phyloP scores from a whole-genome alignment of 805 yeast genomes.

The Lipomyces starkeyi region DNA sequence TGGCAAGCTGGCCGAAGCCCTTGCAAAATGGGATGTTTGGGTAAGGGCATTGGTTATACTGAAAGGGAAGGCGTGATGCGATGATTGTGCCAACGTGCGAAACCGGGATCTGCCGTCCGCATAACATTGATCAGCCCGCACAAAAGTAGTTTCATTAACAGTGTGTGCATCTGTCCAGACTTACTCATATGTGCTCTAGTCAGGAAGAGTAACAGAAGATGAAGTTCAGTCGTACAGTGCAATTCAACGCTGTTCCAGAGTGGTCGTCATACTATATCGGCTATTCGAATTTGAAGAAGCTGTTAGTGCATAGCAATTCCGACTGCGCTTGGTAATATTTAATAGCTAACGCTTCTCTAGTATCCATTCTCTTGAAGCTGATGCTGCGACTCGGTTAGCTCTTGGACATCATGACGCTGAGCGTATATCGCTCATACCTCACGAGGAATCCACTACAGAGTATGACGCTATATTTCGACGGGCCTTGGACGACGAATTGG shows the following conservation, averaged over 20 bases:
- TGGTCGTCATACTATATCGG: constrained; percentile 94
- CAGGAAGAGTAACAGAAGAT: constrained; percentile 48
- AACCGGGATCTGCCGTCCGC: too few species aligned
- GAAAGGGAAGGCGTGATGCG: too few species aligned
- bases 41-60: too few species aligned
- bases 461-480: constrained; percentile 65
- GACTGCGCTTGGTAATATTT: not conserved
- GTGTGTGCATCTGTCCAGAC: too few species aligned
- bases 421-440: constrained; percentile 45
- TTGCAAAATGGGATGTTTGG: too few species aligned
- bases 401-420: constrained; percentile 42
- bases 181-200: not conserved
- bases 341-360: constrained; percentile 11
- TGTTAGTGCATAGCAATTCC: constrained; percentile 42
- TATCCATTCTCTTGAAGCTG: constrained; percentile 77
- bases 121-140: not conserved
- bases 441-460: constrained; percentile 46
- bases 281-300: constrained; percentile 83
- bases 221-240: constrained; percentile 95
- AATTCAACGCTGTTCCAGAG: constrained; percentile 97
- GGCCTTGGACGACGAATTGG: constrained; percentile 78
- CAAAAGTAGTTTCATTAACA: too few species aligned
- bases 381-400: constrained; percentile 41
- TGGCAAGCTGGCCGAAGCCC: too few species aligned
- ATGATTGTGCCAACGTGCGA: too few species aligned